These are phyloP conservation scores for Acacia confusa DNA, from an alignment of 306 rosid species.

Conservation along the genomic window DNA sequence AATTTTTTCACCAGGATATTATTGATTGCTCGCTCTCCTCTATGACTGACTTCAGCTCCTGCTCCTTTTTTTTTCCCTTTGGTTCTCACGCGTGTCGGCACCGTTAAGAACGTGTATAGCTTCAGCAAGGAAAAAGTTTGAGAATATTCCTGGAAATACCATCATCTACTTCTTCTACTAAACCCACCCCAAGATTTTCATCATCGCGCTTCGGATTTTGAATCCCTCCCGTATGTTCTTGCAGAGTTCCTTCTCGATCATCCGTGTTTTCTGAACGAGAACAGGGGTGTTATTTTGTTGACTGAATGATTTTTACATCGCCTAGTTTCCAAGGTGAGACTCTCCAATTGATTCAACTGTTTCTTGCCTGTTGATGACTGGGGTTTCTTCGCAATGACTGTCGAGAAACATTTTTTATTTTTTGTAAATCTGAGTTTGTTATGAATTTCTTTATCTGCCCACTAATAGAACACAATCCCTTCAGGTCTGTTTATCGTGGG, in stretches of 20 bases:
- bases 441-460: not conserved
- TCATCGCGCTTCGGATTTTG: not conserved
- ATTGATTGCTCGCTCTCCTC: too few species aligned
- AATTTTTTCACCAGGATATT: too few species aligned
- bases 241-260: not conserved
- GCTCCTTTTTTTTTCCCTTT: too few species aligned
- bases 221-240: constrained; percentile 7
- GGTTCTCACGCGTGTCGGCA: not conserved
- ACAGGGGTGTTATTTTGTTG: not conserved
- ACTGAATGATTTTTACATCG: not conserved
- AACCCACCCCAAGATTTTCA: not conserved
- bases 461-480: not conserved
- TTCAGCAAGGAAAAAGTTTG: not conserved
- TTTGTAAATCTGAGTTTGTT: not conserved
- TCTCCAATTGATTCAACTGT: constrained; percentile 10
- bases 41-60: too few species aligned
- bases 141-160: not conserved
- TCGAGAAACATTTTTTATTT: not conserved
- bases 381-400: not conserved
- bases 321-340: constrained; percentile 6
- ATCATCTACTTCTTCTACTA: not conserved
- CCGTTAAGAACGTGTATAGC: not conserved
- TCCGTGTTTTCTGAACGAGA: not conserved
- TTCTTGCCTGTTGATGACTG: constrained; percentile 8
- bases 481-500: not conserved